Evolutionary conservation across 352 stramenopile species (phyloP).

Genomic region (Phytophthora podocarpi): DNA sequence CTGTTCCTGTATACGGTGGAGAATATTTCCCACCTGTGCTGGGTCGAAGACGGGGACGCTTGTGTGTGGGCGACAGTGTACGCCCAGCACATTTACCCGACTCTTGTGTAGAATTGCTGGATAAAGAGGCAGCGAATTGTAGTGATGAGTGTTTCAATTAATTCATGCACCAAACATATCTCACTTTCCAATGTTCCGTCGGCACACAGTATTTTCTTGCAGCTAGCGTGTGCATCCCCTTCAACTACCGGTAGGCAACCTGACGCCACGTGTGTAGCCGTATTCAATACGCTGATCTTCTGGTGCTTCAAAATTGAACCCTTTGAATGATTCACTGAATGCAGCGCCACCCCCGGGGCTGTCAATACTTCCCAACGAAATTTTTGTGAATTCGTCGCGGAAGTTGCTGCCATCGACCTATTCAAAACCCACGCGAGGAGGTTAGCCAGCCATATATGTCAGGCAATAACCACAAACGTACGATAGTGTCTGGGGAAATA

Average conservation of each 20-base stretch:
- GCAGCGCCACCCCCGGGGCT: constrained; percentile 26
- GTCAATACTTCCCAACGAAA: constrained; percentile 56
- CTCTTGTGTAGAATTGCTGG: constrained; percentile 19
- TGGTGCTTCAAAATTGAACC: constrained; percentile 86
- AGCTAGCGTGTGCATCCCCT: neutral
- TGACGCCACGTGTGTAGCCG: constrained; percentile 51
- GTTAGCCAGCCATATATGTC: neutral
- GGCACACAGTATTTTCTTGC: too few species aligned
- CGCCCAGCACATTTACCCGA: constrained; percentile 43
- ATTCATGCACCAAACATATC: neutral
- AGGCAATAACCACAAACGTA: constrained; percentile 28
- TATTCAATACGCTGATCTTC: constrained; percentile 59
- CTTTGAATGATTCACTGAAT: constrained; percentile 77
- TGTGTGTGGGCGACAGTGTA: constrained; percentile 49
- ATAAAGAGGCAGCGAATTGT: neutral
- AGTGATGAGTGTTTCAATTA: constrained; percentile 5
- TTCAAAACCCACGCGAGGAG: neutral
- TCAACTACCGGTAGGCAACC: neutral
- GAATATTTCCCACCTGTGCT: constrained; percentile 40
- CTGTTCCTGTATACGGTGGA: constrained; percentile 31
- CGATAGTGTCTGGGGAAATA: constrained; percentile 42
- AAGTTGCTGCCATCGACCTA: constrained; percentile 77
- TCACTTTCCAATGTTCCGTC: too few species aligned
- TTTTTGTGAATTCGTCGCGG: constrained; percentile 80
- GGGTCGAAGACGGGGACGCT: constrained; percentile 29